Conservation (phyloP, 2,329 filamentous ascomycete species). For the Xylariomycetidae sp. region DNA sequence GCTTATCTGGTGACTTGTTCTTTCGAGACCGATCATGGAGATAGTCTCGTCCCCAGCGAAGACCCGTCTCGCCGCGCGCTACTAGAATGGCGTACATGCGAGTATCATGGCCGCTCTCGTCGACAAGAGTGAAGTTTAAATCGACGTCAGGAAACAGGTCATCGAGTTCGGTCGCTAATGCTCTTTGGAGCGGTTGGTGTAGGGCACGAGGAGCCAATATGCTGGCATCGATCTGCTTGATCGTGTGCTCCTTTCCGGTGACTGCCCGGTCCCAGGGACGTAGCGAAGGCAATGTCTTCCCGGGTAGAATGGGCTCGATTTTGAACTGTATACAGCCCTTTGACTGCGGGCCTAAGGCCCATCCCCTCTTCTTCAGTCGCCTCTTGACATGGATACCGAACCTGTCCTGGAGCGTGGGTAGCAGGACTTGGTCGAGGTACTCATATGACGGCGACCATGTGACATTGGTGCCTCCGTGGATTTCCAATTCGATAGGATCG, state of each 20-base stretch:
- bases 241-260: constrained; percentile 18
- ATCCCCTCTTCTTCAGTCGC: constrained; percentile 40
- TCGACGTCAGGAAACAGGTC: constrained; percentile 37
- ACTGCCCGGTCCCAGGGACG: constrained; percentile 15
- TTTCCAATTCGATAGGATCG: constrained; percentile 41
- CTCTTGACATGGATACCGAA: constrained; percentile 45
- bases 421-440: constrained; percentile 55
- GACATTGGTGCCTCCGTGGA: constrained; percentile 56
- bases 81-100: constrained; percentile 53
- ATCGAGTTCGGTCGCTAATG: constrained; percentile 34
- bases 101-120: constrained; percentile 45
- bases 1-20: constrained; percentile 30
- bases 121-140: constrained; percentile 37
- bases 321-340: constrained; percentile 40
- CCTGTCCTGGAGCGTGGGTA: constrained; percentile 45
- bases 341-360: constrained; percentile 39
- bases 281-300: constrained; percentile 32
- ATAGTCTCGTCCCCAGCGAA: constrained; percentile 45
- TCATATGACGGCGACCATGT: constrained; percentile 53
- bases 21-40: constrained; percentile 32
- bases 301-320: constrained; percentile 32
- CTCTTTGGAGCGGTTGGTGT: constrained; percentile 33
- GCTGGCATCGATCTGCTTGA: constrained; percentile 44
- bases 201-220: constrained; percentile 43
- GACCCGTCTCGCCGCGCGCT: constrained; percentile 39